Base-by-base conservation (phyloP, 805 yeast species). In the Starmerella gropengiesseri region DNA sequence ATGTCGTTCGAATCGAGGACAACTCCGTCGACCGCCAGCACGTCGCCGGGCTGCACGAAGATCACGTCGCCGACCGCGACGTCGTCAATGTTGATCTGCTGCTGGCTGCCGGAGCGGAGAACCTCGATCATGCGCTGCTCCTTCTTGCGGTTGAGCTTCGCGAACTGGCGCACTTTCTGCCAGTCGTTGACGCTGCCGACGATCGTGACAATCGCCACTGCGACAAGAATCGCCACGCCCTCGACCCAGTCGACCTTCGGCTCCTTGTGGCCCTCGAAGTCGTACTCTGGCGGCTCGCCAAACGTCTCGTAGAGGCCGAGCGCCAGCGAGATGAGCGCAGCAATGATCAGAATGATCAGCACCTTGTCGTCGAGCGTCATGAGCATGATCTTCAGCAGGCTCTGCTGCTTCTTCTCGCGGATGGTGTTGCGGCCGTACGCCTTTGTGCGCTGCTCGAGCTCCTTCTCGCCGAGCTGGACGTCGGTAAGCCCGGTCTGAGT, bases 231-330 rank as follows among this genome's bases (percentile, higher is more conserved):
- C 31, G 98, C 99, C 29, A 87, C 94, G 53, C 99, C 99, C 67
- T 91, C 99, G 37, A 93, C 95, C 96, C 97, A 91, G 55, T 89
- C 95, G 25, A 91, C 93, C 55, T 77, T 74, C 14, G 96, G 95
- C 43, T 77, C 60, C 17, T 75, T 68, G 18, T 75, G 69, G 21
- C 95, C 94, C 50, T 84, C 83, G 5, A 73, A 76, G 60, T 89
- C 95, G 54, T 73, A 73, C 56, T 75, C 76, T 0, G 83, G 69
- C 0, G 80, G 86, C 51, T 81, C 82, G 31, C 93, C 95, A 64
- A 86, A 81, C 2, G 94, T 78, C 62, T 91, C 94, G 60, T 91
- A 91, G 7, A 91, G 68, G 0, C 98, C 99, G 38, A 91, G 65
- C 0, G 94, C 89, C 39, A 91, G 70, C 0, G 97, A 86, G 3